phyloP scores from a whole-genome alignment of 805 yeast genomes.

The Myxozyma nipponensis region DNA sequence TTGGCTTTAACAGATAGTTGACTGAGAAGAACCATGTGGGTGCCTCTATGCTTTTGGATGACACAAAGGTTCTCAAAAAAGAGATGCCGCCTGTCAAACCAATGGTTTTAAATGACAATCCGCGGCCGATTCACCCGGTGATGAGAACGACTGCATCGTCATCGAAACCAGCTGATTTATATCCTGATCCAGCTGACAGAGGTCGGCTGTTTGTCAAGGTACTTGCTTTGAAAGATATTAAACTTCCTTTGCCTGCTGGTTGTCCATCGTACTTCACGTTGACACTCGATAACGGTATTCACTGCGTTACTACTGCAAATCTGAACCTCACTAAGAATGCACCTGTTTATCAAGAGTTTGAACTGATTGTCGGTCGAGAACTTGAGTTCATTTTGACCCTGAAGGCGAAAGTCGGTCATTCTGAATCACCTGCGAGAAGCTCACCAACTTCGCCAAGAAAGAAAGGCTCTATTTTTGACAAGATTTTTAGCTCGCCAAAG shows the following conservation, averaged over 20 bases:
- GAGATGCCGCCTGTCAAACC: neutral
- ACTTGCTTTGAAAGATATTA: conserved; percentile 46
- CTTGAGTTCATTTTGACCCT: conserved; percentile 62
- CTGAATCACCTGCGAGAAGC: conserved; percentile 19
- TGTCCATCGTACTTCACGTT: conserved; percentile 46
- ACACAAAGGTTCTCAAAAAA: neutral
- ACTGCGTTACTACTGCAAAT: conserved; percentile 65
- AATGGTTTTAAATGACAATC: neutral
- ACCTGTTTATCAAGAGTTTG: conserved; percentile 67
- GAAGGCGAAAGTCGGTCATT: conserved; percentile 54
- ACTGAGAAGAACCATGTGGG: no score
- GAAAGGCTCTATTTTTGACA: conserved; percentile 15
- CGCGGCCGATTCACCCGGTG: neutral
- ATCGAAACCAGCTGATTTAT: no score
- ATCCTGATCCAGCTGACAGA: conserved; percentile 39
- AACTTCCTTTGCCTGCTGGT: conserved; percentile 42
- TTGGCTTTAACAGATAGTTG: no score
- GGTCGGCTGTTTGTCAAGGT: conserved; percentile 46
- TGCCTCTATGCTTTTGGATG: conserved; percentile 1
- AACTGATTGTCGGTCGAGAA: conserved; percentile 53
- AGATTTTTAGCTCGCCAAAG: conserved; percentile 20
- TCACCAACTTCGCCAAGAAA: conserved; percentile 18
- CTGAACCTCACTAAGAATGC: conserved; percentile 35
- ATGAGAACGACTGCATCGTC: no score
- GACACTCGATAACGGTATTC: conserved; percentile 73